A percentile compares a stretch with the other conserved stretches of the same genome.
Evolutionary conservation across 2,329 filamentous ascomycete species (phyloP).

Genomic region (Tolypocladium amazonense): DNA sequence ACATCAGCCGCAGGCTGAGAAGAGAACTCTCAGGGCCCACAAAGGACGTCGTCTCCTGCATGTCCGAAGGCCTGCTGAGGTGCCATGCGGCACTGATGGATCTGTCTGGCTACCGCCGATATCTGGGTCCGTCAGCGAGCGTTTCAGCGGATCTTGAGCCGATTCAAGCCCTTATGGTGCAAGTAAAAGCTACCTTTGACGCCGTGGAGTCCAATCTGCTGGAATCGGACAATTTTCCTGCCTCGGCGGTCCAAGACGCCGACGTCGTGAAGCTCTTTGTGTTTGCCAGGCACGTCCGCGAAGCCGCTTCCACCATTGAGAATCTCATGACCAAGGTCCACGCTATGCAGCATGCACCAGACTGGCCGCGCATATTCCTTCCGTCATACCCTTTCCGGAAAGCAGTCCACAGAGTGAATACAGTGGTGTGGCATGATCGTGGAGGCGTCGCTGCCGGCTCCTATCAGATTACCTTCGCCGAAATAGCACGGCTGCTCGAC

Average conservation of each 20-base stretch:
- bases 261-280: conserved; percentile 43
- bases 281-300: conserved; percentile 43
- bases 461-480: conserved; percentile 33
- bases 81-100: conserved; percentile 45
- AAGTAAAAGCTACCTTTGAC: conserved; percentile 35
- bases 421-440: conserved; percentile 47
- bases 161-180: conserved; percentile 27
- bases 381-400: conserved; percentile 45
- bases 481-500: conserved; percentile 32
- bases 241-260: conserved; percentile 33
- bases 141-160: conserved; percentile 31
- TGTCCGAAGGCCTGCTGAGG: conserved; percentile 30
- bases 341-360: conserved; percentile 31
- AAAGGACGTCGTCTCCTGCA: conserved; percentile 32
- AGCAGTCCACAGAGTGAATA: conserved; percentile 41
- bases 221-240: conserved; percentile 30
- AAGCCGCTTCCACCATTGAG: conserved; percentile 37
- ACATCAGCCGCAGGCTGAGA: conserved; percentile 12
- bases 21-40: conserved; percentile 33
- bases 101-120: conserved; percentile 36
- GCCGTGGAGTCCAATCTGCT: conserved; percentile 35
- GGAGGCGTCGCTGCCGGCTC: conserved; percentile 45
- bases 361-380: conserved; percentile 30
- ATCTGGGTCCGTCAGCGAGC: conserved; percentile 31
- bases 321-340: conserved; percentile 34